These are phyloP conservation scores for Lasiosphaeria ovina DNA, from an alignment of 495 filamentous ascomycete species.

Conservation along the genomic window DNA sequence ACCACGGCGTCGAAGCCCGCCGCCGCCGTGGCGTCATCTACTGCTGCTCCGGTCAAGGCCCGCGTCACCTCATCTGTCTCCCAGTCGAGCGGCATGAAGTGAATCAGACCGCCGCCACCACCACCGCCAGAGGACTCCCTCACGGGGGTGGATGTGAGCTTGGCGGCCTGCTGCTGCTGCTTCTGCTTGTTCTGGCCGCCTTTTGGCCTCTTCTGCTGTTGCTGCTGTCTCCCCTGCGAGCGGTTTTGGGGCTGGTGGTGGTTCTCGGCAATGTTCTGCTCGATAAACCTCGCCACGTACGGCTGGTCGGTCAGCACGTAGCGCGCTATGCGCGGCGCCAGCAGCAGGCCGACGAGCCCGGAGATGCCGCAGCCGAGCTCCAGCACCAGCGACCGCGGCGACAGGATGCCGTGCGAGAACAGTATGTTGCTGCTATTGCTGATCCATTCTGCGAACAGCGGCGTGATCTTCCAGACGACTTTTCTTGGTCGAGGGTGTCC, in stretches of 20 bases:
- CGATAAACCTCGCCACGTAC: conserved; percentile 73
- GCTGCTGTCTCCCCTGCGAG: conserved; percentile 19
- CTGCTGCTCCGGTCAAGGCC: conserved; percentile 28
- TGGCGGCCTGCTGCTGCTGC: neutral
- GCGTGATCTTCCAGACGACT: conserved; percentile 93
- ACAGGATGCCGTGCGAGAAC: conserved; percentile 56
- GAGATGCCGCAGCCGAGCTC: conserved; percentile 90
- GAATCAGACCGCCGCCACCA: conserved; percentile 27
- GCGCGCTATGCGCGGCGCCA: conserved; percentile 58
- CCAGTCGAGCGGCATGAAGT: conserved; percentile 65
- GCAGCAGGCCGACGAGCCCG: conserved; percentile 64
- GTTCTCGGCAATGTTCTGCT: conserved; percentile 73
- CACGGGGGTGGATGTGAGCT: neutral
- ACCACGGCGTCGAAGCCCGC: conserved; percentile 61
- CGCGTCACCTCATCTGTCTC: conserved; percentile 53
- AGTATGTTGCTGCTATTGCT: conserved; percentile 61
- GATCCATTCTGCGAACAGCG: conserved; percentile 81
- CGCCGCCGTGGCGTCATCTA: conserved; percentile 5
- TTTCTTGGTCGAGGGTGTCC: conserved; percentile 3
- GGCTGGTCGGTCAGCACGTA: conserved; percentile 87
- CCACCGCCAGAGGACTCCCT: neutral
- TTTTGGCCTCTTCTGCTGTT: conserved; percentile 4
- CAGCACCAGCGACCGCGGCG: conserved; percentile 56
- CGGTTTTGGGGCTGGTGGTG: conserved; percentile 3
- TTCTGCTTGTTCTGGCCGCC: neutral